A percentile compares a stretch with the other conserved stretches of the same genome.
These are phyloP conservation scores for Rhizoclosmatium globosum DNA, from an alignment of 192 early-diverging fungal species.

Conservation along the genomic window DNA sequence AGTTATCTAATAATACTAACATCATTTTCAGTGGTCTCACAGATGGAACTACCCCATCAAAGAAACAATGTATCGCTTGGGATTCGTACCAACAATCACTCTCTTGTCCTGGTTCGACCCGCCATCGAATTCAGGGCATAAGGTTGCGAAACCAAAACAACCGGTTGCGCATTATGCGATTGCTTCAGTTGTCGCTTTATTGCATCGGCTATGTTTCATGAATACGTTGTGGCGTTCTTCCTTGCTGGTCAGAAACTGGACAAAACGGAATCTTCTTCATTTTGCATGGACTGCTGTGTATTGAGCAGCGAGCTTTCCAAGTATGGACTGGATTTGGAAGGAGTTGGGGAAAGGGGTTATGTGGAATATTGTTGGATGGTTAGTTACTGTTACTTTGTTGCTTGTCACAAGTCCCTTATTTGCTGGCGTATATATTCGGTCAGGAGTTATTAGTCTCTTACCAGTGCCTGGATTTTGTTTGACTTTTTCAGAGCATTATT, in stretches of 20 bases:
- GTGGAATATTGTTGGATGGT: background rate
- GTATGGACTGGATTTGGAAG: background rate
- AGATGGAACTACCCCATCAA: constrained; percentile 22
- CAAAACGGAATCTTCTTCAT: constrained; percentile 11
- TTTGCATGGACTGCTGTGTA: background rate
- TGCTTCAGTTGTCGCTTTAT: constrained; percentile 4
- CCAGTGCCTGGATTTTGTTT: background rate
- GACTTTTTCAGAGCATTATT: background rate
- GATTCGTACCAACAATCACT: background rate
- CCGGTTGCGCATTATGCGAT: background rate
- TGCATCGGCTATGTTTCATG: background rate
- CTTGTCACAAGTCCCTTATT: background rate
- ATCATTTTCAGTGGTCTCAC: background rate
- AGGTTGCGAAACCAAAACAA: background rate
- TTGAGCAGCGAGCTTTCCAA: background rate
- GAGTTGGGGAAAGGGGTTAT: background rate
- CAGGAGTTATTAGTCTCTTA: background rate
- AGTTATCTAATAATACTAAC: no score
- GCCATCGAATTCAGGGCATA: no score
- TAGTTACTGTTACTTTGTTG: background rate
- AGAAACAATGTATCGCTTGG: constrained; percentile 11
- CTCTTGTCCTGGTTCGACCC: background rate
- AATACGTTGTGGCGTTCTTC: constrained; percentile 15
- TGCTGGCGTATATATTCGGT: background rate
- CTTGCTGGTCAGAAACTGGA: background rate